These are phyloP conservation scores for Tilletia indica DNA, from an alignment of 1,284 basidiomycete genomes.

Conservation along the genomic window DNA sequence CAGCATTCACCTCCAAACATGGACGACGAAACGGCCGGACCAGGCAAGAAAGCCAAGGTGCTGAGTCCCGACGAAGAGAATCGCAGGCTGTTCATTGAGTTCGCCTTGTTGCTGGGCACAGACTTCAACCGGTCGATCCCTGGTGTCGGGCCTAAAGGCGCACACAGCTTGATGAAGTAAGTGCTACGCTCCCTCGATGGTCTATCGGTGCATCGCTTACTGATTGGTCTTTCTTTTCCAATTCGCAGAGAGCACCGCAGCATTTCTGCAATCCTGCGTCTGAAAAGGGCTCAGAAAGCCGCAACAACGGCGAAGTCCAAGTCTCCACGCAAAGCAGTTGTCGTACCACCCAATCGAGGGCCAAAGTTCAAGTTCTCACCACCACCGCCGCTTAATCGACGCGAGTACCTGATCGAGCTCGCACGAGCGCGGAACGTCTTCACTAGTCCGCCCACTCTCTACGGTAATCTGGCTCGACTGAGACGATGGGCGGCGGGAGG, in stretches of 20 bases:
- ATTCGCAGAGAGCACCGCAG: constrained; percentile 29
- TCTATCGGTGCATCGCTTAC: background rate
- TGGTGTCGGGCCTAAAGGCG: constrained; percentile 41
- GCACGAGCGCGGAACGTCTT: constrained; percentile 42
- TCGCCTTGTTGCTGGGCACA: constrained; percentile 53
- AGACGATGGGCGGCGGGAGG: background rate
- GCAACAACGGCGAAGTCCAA: constrained; percentile 19
- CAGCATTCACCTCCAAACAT: background rate
- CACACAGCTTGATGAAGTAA: constrained; percentile 32
- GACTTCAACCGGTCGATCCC: constrained; percentile 53
- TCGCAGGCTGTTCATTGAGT: constrained; percentile 40
- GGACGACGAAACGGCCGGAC: background rate
- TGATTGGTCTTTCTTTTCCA: background rate
- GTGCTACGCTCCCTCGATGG: background rate
- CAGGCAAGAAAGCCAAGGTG: background rate
- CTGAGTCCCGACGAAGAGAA: constrained; percentile 17
- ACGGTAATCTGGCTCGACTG: constrained; percentile 18
- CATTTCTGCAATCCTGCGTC: constrained; percentile 32
- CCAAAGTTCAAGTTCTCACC: constrained; percentile 27
- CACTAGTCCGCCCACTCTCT: constrained; percentile 38
- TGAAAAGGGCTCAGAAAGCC: background rate
- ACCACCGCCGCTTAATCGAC: constrained; percentile 36
- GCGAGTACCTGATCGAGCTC: constrained; percentile 44
- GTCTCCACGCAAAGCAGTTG: too few species aligned
- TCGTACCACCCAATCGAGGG: too few species aligned